Evolutionary conservation across 2,329 filamentous ascomycete genomes (phyloP).

Genomic region (Lasiodiplodia citricola): DNA sequence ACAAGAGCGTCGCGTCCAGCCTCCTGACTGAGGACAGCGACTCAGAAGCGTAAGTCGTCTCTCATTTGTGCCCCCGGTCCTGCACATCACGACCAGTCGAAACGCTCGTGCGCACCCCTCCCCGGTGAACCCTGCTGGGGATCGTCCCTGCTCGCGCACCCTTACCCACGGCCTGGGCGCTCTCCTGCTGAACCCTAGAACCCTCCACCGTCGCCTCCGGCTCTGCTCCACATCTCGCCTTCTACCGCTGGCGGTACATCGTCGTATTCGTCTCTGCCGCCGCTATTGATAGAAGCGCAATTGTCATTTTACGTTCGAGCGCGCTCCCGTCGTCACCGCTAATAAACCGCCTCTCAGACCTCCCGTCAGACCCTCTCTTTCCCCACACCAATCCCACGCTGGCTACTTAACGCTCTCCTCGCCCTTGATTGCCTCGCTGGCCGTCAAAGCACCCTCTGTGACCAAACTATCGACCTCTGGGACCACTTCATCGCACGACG

Average conservation of each 20-base stretch:
- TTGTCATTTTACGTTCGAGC: constrained; percentile 7
- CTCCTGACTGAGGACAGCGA: constrained; percentile 59
- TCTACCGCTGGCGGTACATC: constrained; percentile 29
- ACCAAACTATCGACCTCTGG: constrained; percentile 39
- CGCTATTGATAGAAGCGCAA: constrained; percentile 15
- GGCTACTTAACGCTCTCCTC: constrained; percentile 57
- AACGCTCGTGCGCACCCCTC: constrained; percentile 13
- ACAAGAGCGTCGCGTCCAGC: constrained; percentile 54
- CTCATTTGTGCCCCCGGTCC: constrained; percentile 18
- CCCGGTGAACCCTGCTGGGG: constrained; percentile 11
- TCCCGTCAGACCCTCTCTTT: constrained; percentile 46
- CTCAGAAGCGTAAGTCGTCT: constrained; percentile 51
- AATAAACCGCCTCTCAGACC: constrained; percentile 38
- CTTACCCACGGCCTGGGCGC: constrained; percentile 20
- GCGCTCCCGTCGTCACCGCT: constrained; percentile 29
- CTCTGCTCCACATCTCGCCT: constrained; percentile 25
- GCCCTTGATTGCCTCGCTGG: constrained; percentile 50
- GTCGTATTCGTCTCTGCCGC: constrained; percentile 4
- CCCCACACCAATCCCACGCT: constrained; percentile 55
- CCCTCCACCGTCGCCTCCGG: constrained; percentile 23
- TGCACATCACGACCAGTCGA: constrained; percentile 14
- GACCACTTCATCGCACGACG: constrained; percentile 33
- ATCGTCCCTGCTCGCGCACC: constrained; percentile 25
- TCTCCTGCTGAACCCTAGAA: constrained; percentile 23
- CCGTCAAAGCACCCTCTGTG: constrained; percentile 46